A percentile compares a stretch with the other conserved stretches of the same genome.
phyloP scores from a whole-genome alignment of 1,139 yeast species.

The Yamadazyma membranifaciens region DNA sequence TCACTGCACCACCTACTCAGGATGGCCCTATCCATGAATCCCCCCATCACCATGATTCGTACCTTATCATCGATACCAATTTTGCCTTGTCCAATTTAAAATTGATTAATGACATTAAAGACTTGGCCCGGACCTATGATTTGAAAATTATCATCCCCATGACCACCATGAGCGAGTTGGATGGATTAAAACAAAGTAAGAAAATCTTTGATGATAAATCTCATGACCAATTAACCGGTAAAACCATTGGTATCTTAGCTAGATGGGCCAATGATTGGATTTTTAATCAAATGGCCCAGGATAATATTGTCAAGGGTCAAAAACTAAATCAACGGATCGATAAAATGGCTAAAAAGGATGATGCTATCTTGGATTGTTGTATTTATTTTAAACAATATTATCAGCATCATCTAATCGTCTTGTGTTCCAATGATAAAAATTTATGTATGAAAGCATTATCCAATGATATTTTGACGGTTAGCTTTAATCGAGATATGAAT shows the following conservation, averaged over 20 bases:
- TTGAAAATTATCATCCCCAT: constrained; percentile 64
- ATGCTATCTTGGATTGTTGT: constrained; percentile 84
- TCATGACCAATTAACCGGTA: constrained; percentile 16
- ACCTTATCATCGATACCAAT: constrained; percentile 72
- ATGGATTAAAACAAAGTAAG: constrained; percentile 62
- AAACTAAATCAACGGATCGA: constrained; percentile 51
- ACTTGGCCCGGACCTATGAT: constrained; percentile 37
- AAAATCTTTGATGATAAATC: constrained; percentile 12
- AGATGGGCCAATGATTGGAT: constrained; percentile 82
- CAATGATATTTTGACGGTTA: constrained; percentile 66
- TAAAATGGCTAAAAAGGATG: constrained; percentile 56
- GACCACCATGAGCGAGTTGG: constrained; percentile 72
- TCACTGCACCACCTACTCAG: background rate
- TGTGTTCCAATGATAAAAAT: constrained; percentile 80
- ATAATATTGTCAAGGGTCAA: constrained; percentile 63
- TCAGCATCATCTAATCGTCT: constrained; percentile 50
- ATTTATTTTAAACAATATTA: constrained; percentile 50
- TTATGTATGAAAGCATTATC: constrained; percentile 74
- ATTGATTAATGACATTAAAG: constrained; percentile 50
- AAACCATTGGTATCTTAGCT: constrained; percentile 57
- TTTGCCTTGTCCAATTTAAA: constrained; percentile 65
- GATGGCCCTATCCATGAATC: background rate
- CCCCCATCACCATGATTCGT: constrained; percentile 16
- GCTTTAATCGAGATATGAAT: constrained; percentile 58
- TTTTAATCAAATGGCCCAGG: constrained; percentile 55